Base-by-base conservation (phyloP, 2,329 filamentous ascomycete genomes). In the Botrytis fabae region DNA sequence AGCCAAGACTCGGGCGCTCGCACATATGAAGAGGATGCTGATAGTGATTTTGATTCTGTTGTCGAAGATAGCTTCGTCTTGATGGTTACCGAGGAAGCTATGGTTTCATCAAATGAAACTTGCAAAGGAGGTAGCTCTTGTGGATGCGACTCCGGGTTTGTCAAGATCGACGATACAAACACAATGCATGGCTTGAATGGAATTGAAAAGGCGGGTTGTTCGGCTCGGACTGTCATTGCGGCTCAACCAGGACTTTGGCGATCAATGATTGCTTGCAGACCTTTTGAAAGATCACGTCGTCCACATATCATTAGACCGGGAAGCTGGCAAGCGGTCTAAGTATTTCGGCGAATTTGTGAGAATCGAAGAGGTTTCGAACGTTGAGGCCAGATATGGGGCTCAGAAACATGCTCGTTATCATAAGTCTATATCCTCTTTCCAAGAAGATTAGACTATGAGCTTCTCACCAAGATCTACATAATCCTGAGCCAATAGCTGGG, bases 191-290 rank as follows among this genome's bases (percentile, higher is more conserved):
- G 65, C 35, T 22, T 57, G n/a, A 69, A 69, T 69, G 65, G 65
- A 32, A 10, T 57, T 25, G 65, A 57, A 32, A 57, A 42, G 35
- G 2, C 2, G 4, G 35, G n/a, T 6, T 57, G n/a, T 25, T 20
- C 48, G 4, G 48, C 48, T 18, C 25, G 38, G 35, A 25, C 65
- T 25, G 25, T 69, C 32, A 57, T 57, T 25, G 48, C 65, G 16
- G 65, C 65, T 42, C 65, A 69, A 14, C 48, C 65, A 0, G 65
- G 65, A 1, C 18, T 69, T 9, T 69, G 65, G 65, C 38, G 48
- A 44, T n/a, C 65, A 32, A 69, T 69, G 65, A 44, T n/a, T 69
- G 35, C 65, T 44, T 69, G 65, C n/a, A 57, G n/a, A 25, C 65
- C 65, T 32, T 22, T 69, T 32, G 48, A 69, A 44, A 38, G 48